Evolutionary conservation across 352 stramenopile genomes (phyloP).

Genomic region (Globisporangium alternatum): DNA sequence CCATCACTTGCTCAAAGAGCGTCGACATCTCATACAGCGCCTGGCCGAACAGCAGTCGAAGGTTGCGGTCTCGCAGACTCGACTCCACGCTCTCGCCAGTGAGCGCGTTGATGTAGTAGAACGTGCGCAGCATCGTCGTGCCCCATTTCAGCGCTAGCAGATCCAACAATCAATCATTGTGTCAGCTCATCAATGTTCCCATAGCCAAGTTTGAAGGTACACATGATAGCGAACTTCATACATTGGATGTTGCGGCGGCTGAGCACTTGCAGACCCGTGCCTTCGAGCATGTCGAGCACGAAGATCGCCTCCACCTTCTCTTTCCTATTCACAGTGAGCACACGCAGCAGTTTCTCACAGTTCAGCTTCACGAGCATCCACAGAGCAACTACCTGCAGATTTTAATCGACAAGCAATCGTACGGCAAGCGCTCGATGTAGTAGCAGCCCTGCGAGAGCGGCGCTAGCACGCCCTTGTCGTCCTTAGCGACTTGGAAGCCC

Average conservation of each 20-base stretch:
- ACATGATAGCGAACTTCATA: slow-evolving; percentile 11
- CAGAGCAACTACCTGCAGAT: too few relatives aligned
- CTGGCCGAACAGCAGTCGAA: slow-evolving; percentile 70
- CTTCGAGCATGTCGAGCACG: slow-evolving; percentile 68
- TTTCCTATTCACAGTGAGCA: slow-evolving; percentile 30
- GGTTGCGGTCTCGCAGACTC: slow-evolving; percentile 58
- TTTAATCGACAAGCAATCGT: too few relatives aligned
- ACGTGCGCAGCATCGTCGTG: slow-evolving; percentile 67
- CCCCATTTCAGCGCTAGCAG: slow-evolving; percentile 74
- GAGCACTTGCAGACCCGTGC: slow-evolving; percentile 67
- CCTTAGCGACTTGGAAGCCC: slow-evolving; percentile 66
- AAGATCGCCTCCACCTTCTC: slow-evolving; percentile 73
- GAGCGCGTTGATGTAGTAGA: slow-evolving; percentile 80
- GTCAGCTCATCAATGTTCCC: too few relatives aligned
- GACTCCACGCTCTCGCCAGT: slow-evolving; percentile 47
- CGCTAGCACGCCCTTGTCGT: slow-evolving; percentile 41
- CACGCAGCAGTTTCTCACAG: too few relatives aligned
- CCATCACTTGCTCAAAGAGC: slow-evolving; percentile 50
- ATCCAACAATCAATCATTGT: too few relatives aligned
- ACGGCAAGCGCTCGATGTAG: slow-evolving; percentile 80
- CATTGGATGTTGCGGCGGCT: slow-evolving; percentile 76
- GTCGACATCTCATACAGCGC: slow-evolving; percentile 62
- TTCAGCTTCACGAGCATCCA: too few relatives aligned
- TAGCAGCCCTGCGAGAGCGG: slow-evolving; percentile 68
- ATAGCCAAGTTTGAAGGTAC: background rate